These are phyloP conservation scores for Geosiphon pyriformis DNA, from an alignment of 192 early-diverging fungal genomes.

Conservation along the genomic window DNA sequence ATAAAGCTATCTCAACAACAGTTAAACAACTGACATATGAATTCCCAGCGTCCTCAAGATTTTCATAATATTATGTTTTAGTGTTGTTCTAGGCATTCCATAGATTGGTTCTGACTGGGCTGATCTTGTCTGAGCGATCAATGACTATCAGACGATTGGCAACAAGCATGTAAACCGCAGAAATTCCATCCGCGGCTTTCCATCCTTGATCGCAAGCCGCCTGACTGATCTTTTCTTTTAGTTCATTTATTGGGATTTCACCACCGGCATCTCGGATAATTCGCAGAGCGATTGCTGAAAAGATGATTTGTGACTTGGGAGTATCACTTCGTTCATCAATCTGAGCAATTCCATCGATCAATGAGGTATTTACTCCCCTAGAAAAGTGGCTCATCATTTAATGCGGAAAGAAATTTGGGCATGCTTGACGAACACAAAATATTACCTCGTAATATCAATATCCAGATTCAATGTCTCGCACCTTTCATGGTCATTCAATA, in stretches of 20 bases:
- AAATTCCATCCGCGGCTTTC: constrained; percentile 14
- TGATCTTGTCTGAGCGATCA: constrained; percentile 21
- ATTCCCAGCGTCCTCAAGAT: constrained; percentile 13
- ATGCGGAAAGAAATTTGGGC: neutral
- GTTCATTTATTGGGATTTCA: constrained; percentile 14
- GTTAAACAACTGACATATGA: neutral
- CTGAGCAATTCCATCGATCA: constrained; percentile 2
- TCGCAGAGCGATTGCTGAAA: constrained; percentile 23
- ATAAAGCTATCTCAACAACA: constrained; percentile 1
- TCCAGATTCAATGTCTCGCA: neutral
- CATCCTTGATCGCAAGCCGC: constrained; percentile 1
- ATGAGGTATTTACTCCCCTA: constrained; percentile 15
- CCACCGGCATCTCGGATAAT: constrained; percentile 20
- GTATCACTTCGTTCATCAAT: neutral
- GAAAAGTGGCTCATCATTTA: too few species aligned
- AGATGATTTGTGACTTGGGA: constrained; percentile 17
- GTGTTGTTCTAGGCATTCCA: too few species aligned
- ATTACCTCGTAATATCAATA: constrained; percentile 13
- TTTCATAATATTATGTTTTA: too few species aligned
- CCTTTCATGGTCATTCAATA: constrained; percentile 3
- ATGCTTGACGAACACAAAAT: neutral
- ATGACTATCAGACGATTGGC: constrained; percentile 28
- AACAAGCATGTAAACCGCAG: constrained; percentile 28
- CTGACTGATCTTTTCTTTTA: constrained; percentile 18
- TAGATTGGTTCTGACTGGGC: constrained; percentile 6